Base-by-base conservation (phyloP, 73 alveolate genomes). In the Strombidium stylifer region DNA sequence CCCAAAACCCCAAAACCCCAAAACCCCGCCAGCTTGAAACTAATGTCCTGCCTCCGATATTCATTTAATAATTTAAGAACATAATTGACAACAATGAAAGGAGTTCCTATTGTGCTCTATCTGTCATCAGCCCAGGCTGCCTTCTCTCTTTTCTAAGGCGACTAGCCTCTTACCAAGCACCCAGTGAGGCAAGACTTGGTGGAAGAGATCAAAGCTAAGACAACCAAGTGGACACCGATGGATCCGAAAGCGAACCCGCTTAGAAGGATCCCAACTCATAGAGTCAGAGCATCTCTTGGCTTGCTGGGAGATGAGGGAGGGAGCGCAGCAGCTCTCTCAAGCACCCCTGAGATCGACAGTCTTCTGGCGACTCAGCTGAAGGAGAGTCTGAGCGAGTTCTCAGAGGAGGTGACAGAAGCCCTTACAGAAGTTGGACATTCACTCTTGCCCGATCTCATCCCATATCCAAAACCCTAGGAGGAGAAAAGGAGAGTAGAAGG, bases 111-210 rank as follows among this genome's bases (percentile, higher is more conserved):
- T 49, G 49, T 49, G 26, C 18, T 49, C n/a, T n/a, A n/a, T n/a
- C n/a, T n/a, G n/a, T n/a, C n/a, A 49, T n/a, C 26, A 49, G 62
- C 62, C 12, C 41, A 23, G 7, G 11, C 26, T 49, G 62, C 44
- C 44, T 49, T 8, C 4, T 49, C 62, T 4, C 49, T 18, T 49
- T 20, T n/a, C n/a, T n/a, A n/a, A n/a, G n/a, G n/a, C n/a, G n/a
- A n/a, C n/a, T n/a, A 49, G 26, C 44, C 49, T 49, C 20, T 41
- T 23, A 49, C 23, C 10, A 35, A 35, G 15, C 67, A 52, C 32
- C 67, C 67, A 52, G 67, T 52, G 20, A 52, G 67, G 32, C 18
- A 52, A 26, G 67, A 52, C 27, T 6, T 52, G 32, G 26, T 52
- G 3, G 67, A 52, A 6, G 67, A 52, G 19, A 52, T 52, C 15